Evolutionary conservation across 2,329 filamentous ascomycete species (phyloP), one percentile per base, ranked within the genome.

Genomic region (Colletotrichum sp.): DNA sequence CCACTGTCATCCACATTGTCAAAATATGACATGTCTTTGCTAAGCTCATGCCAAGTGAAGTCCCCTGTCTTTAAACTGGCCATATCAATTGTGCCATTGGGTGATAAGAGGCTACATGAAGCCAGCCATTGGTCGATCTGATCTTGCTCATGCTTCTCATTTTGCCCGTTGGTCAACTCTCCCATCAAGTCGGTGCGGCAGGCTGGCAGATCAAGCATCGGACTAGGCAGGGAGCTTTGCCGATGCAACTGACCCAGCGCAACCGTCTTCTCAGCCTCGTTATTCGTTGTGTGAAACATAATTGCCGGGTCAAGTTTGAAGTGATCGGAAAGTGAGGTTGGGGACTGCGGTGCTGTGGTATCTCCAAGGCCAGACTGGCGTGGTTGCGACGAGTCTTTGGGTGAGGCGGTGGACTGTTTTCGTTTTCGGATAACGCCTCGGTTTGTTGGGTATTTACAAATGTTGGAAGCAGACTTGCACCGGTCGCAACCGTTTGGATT

Each of bases 101-200:
- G 63, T 3, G 69, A 55, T 12, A 71, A 18, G 0, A 61, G 29
- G 12, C 38, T 67, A 21, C 55, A 71, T 3, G 63, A 67, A 34
- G 54, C 54, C n/a, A 67, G 55, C 69, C 54, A 71, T 15, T 71
- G 69, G 9, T 71, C 69, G 11, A 71, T 67, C n/a, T 67, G 69
- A 38, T 71, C 55, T 36, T 66, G 36, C 7, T 70, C 69, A 16
- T 66, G 62, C 27, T 59, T 59, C 6, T 65, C 36, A 12, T 13
- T 27, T 3, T 61, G 62, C 12, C 18, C 18, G 9, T 12, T 38
- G 7, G 21, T 2, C 36, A 31, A 8, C 12, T 61, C 55, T 8
- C 36, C 16, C 18, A 29, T 24, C 13, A 43, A 18, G 7, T 43
- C 58, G 6, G 38, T 38, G 9, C 21, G 57, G 31, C 38, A 55